Base-by-base conservation (phyloP, 805 yeast genomes). In the Yarrowia bubula region DNA sequence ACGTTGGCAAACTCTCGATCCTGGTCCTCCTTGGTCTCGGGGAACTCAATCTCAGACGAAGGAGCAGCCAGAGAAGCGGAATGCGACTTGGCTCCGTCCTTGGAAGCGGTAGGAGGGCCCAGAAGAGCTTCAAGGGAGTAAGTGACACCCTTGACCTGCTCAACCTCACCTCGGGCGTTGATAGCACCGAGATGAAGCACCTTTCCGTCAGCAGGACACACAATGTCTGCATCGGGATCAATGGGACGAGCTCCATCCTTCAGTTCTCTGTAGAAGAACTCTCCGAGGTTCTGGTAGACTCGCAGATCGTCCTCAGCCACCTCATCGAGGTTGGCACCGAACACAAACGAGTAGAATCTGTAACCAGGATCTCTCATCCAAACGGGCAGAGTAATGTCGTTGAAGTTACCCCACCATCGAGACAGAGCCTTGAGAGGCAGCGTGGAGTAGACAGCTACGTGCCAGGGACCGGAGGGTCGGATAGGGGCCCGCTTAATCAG, bases 91-190 rank as follows among this genome's bases (percentile, higher is more conserved):
- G 22, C 15, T 11, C 47, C 47, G 4, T 38, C 47, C 22, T 22
- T 43, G 50, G 14, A 47, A 17, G 50, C 8, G 8, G 55, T 15
- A 55, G 68, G 39, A 70, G 72, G 67, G 4, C 99, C 99, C 51
- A 95, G 80, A 64, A 95, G 83, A 9, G 96, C 92, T 69, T 90
- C 93, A 14, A 95, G 82, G 1, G 96, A 87, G 75, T 95, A 95
- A 1, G 96, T 90, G 85, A 95, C 84, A 8, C 99, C 99, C 77
- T 95, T 95, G 44, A 95, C 98, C 75, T 93, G 98, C 75, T 95
- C 98, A 67, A 95, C 91, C 39, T 74, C 71, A 69, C 89, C 90
- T 38, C 97, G 97, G 22, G 64, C 51, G 70, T 88, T 83, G 43
- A 90, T 84, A 35, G 84, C 79, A 28, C 99, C 99, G 66, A 90